A percentile compares a stretch with the other conserved stretches of the same genome.
Conservation (phyloP, 495 filamentous ascomycete genomes). For the Sordaria brevicollis region DNA sequence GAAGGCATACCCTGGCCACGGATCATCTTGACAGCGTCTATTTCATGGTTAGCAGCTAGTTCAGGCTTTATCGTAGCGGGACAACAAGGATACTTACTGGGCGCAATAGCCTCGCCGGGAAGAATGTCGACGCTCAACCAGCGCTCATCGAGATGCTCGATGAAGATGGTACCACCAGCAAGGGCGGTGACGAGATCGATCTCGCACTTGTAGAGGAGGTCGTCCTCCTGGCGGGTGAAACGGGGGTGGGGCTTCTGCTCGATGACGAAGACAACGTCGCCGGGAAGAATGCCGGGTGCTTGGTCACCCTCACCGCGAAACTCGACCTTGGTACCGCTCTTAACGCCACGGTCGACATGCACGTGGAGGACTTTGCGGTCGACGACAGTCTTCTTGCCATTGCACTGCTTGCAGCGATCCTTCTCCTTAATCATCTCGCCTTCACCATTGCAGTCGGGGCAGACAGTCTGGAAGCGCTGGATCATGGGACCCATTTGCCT, state of each 20-base stretch:
- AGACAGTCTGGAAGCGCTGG: constrained; percentile 98
- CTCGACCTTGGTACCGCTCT: constrained; percentile 87
- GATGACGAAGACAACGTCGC: constrained; percentile 95
- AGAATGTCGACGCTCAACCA: constrained; percentile 88
- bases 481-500: constrained; percentile 99
- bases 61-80: background rate
- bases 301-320: constrained; percentile 97
- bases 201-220: constrained; percentile 89
- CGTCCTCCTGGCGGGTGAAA: constrained; percentile 93
- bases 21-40: constrained; percentile 87
- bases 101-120: constrained; percentile 86
- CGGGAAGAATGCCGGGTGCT: constrained; percentile 80
- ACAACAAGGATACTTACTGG: constrained; percentile 53
- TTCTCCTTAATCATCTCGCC: constrained; percentile 93
- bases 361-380: constrained; percentile 98
- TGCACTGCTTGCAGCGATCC: constrained; percentile 90
- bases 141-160: constrained; percentile 95
- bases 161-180: constrained; percentile 74
- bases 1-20: constrained; percentile 98
- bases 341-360: constrained; percentile 90
- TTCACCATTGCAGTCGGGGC: constrained; percentile 94
- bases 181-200: constrained; percentile 95
- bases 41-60: constrained; percentile 9
- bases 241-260: constrained; percentile 93
- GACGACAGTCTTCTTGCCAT: constrained; percentile 92